Percentiles rank a stretch among this genome's conserved stretches.
Conservation (phyloP, 148 eudicot genomes). For the Rhododendron molle region DNA sequence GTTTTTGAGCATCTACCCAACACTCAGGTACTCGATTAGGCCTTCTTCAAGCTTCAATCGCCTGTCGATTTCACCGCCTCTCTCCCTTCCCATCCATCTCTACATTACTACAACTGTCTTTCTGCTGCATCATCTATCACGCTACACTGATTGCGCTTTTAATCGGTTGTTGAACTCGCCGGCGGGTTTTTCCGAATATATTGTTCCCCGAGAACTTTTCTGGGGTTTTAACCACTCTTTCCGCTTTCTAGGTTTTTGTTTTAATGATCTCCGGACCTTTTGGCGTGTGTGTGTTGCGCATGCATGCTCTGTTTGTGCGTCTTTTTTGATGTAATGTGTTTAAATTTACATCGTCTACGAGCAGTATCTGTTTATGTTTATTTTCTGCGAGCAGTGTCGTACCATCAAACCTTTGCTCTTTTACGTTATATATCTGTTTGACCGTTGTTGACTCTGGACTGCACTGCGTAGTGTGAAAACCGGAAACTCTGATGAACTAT, state of each 20-base stretch:
- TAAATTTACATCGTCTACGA: not conserved
- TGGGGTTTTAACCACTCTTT: not conserved
- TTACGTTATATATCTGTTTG: not conserved
- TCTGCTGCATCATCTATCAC: not conserved
- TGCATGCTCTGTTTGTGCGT: not conserved
- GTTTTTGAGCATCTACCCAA: not conserved
- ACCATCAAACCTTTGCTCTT: not conserved
- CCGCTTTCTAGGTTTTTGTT: too few relatives aligned
- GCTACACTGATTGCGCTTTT: not conserved
- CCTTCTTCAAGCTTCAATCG: not conserved
- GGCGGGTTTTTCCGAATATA: not conserved
- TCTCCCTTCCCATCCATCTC: not conserved
- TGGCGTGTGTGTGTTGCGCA: not conserved
- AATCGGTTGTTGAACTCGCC: not conserved
- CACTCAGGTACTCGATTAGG: not conserved
- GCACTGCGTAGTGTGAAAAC: not conserved
- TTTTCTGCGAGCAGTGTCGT: not conserved
- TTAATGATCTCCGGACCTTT: not conserved
- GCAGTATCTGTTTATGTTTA: too few relatives aligned
- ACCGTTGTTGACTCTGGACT: not conserved
- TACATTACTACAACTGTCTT: not conserved
- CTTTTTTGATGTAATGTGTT: not conserved
- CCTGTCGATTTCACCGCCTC: not conserved
- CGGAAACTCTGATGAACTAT: not conserved
- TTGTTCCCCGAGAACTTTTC: not conserved